Conservation (phyloP, 225 moss, liverwort and hornwort species). For the Rhytidiadelphus loreus region DNA sequence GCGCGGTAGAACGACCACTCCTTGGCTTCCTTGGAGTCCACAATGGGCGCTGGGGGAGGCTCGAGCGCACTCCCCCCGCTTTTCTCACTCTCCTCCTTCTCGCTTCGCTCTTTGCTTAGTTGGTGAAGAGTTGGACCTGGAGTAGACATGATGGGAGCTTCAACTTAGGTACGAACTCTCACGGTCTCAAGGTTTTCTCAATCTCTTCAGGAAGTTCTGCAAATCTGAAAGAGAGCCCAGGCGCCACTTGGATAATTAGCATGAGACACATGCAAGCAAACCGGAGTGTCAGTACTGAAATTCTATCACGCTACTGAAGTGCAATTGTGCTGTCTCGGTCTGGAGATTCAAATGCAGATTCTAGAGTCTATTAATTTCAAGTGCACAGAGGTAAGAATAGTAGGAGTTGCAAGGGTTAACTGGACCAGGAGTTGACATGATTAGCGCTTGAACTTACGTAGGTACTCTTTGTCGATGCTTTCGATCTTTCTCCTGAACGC, state of each 20-base stretch:
- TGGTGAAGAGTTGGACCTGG: neutral
- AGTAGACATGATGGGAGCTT: neutral
- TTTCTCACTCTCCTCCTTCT: neutral
- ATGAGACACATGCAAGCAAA: neutral
- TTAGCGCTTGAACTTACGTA: neutral
- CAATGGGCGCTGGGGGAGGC: neutral
- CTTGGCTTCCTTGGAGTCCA: neutral
- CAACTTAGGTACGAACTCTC: neutral
- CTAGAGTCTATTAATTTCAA: neutral
- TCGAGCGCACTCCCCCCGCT: neutral
- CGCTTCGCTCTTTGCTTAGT: neutral
- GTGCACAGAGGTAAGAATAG: neutral
- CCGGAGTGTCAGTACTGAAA: neutral
- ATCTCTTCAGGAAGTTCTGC: neutral
- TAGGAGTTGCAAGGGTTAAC: neutral
- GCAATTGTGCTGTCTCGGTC: neutral
- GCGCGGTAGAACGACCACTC: constrained; percentile 27
- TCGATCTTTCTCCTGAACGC: neutral
- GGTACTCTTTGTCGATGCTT: neutral
- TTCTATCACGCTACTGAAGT: neutral
- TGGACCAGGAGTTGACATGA: neutral
- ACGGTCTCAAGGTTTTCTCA: no score
- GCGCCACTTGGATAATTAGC: neutral
- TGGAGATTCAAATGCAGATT: neutral
- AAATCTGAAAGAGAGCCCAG: neutral